These are phyloP conservation scores for Epichloe coenophiala DNA, from an alignment of 2,329 filamentous ascomycete species.

Conservation along the genomic window DNA sequence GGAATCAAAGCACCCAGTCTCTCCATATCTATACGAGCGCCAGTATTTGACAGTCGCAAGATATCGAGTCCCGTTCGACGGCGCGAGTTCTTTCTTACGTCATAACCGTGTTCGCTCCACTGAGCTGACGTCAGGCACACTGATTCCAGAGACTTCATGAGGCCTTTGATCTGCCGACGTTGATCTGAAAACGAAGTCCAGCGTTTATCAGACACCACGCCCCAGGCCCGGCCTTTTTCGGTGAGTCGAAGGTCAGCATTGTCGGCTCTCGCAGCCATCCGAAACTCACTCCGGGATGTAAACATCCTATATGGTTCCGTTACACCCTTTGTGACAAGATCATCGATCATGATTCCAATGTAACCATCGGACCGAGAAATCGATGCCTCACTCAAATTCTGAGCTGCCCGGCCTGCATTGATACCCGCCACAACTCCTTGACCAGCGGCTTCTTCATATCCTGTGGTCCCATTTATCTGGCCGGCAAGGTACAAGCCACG, in stretches of 20 bases:
- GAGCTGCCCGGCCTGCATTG: constrained; percentile 76
- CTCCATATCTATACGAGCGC: constrained; percentile 28
- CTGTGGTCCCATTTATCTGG: constrained; percentile 96
- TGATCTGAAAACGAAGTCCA: constrained; percentile 61
- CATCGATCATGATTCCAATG: constrained; percentile 98
- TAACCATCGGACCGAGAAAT: constrained; percentile 80
- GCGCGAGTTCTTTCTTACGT: constrained; percentile 49
- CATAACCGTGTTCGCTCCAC: constrained; percentile 61
- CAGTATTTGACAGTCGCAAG: constrained; percentile 51
- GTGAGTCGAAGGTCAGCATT: constrained; percentile 88
- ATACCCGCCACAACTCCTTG: constrained; percentile 88
- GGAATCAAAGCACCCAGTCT: constrained; percentile 46
- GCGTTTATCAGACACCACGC: constrained; percentile 64
- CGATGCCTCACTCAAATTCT: constrained; percentile 48
- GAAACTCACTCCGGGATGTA: constrained; percentile 87
- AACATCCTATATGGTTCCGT: constrained; percentile 98
- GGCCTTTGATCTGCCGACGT: constrained; percentile 50
- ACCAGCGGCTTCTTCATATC: constrained; percentile 92
- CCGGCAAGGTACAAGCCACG: constrained; percentile 80
- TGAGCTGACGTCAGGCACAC: constrained; percentile 44
- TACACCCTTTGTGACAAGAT: constrained; percentile 91
- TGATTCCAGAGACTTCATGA: constrained; percentile 46
- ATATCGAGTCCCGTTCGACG: constrained; percentile 67
- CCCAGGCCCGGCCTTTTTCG: constrained; percentile 58
- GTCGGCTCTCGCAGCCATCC: constrained; percentile 82